Evolutionary conservation across 768 basidiomycete genomes (phyloP), one percentile per base, ranked within the genome.

Genomic region (Tricholoma saponaceum): DNA sequence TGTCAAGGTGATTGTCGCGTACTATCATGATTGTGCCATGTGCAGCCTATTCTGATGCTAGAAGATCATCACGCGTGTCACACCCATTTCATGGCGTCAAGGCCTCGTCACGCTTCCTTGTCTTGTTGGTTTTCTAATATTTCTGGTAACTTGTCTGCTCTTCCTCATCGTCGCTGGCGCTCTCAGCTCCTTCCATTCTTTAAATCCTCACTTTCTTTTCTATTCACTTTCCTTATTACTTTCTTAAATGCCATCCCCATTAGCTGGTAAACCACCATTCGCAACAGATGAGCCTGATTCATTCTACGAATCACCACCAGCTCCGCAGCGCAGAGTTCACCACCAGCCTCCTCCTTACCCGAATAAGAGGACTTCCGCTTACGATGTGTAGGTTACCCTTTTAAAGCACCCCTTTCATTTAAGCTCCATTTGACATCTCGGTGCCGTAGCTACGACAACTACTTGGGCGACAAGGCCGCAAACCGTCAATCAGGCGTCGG

Each of bases 271-370:
- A 70, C 85, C 85, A 12, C 85, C 85, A 25, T 88, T 80, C 67
- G 87, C 84, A 47, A 87, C 85, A 35, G 83, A 89, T 72, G 81
- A 86, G 64, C 83, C 83, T 5, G 84, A 87, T 69, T 78, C 81
- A 22, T 72, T 79, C 61, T 89, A 83, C 67, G 76, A 83, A 60
- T 70, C 78, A 14, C 71, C 75, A 30, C 72, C 72, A 51, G 72
- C 72, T 22, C 75, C 74, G 0, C 74, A 73, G 62, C 73, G 71
- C 66, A 71, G 79, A 64, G 60, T 77, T 61, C 74, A 79, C 69
- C 72, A 74, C 68, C 74, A 73, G 46, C 71, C 79, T 59, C 74
- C 77, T 53, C 74, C 76, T 28, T 76, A 84, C 61, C 79, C 80
- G 13, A 84, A 84, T 68, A 76, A 74, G 56, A 74, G 85, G 58